Base-by-base conservation (phyloP, 176 grass and related monocot genomes). In the Paspalum notatum region DNA sequence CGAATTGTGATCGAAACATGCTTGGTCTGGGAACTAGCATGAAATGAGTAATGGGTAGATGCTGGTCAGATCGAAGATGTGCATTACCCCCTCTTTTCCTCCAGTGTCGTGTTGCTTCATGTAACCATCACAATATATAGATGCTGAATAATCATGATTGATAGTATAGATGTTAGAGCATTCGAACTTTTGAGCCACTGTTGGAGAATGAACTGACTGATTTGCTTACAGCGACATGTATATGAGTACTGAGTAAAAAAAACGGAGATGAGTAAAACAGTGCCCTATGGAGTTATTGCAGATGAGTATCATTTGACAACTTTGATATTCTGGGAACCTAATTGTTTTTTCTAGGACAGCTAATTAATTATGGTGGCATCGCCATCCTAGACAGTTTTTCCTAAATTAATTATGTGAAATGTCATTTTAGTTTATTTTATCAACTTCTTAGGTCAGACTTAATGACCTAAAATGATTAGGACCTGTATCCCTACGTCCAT, bases 121-220 rank as follows among this genome's bases (percentile, higher is more conserved):
- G 75, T 83, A 83, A 85, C 64, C 62, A 15, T 76, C 40, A 57
- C 39, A 55, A 43, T 76, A 56, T 83, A 21, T 76, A 71, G 77
- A 38, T 75, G 60, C 4, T 75, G 62, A 89, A 80, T 85, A 80
- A 89, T 48, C 5, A 72, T 54, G 15, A 57, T 58, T 24, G 40
- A 57, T 72, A 66, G 66, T 78, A 40, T 78, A 68, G 64, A 79
- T 5, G 40, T 42, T 65, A 79, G 27, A 67, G n/a, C 21, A 47
- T 69, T 32, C n/a, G 5, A 57, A 42, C 20, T 79, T 66, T 22
- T 24, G 47, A 68, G 21, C 50, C 7, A 53, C 47, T 53, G 20
- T 24, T 41, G 47, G 14, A 77, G 57, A 70, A 42, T 63, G 58
- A 17, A 62, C 43, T 48, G 3, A 37, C 74, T 38, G 26, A 37